Conservation (phyloP, 257 asterid species). For the Apocynum venetum region DNA sequence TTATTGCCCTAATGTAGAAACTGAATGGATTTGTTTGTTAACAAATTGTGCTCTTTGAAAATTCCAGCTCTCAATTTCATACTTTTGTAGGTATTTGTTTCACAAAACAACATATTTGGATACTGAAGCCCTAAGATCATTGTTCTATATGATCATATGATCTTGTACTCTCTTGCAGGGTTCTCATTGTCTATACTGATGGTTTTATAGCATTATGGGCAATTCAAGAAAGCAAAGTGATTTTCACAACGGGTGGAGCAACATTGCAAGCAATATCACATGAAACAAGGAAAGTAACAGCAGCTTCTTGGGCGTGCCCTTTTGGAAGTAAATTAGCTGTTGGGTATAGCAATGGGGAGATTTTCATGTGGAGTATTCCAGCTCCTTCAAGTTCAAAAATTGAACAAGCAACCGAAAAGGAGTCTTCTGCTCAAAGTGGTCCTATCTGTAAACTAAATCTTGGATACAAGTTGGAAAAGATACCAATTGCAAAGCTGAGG, state of each 20-base stretch:
- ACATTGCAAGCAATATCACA: slow-evolving; percentile 44
- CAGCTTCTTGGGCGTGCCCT: slow-evolving; percentile 89
- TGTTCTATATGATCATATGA: neutral
- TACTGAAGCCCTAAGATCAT: neutral
- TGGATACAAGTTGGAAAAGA: slow-evolving; percentile 76
- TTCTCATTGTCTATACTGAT: slow-evolving; percentile 57
- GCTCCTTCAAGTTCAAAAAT: slow-evolving; percentile 33
- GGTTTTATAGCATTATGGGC: slow-evolving; percentile 74
- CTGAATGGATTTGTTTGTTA: neutral
- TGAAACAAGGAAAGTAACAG: slow-evolving; percentile 73
- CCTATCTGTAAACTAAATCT: slow-evolving; percentile 74
- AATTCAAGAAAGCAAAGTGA: slow-evolving; percentile 61
- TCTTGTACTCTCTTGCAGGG: slow-evolving; percentile 41
- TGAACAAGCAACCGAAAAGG: slow-evolving; percentile 37
- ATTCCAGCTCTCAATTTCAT: neutral
- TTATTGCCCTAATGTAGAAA: neutral
- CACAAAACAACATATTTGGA: neutral
- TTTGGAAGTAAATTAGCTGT: slow-evolving; percentile 72
- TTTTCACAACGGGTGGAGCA: slow-evolving; percentile 45
- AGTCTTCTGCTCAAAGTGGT: slow-evolving; percentile 36
- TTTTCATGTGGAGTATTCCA: slow-evolving; percentile 70
- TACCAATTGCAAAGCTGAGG: slow-evolving; percentile 66
- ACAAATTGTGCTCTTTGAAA: neutral
- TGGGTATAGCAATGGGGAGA: slow-evolving; percentile 89
- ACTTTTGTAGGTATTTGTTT: neutral